These are phyloP conservation scores for Aeschynomene evenia DNA, from an alignment of 306 rosid species.

Conservation along the genomic window DNA sequence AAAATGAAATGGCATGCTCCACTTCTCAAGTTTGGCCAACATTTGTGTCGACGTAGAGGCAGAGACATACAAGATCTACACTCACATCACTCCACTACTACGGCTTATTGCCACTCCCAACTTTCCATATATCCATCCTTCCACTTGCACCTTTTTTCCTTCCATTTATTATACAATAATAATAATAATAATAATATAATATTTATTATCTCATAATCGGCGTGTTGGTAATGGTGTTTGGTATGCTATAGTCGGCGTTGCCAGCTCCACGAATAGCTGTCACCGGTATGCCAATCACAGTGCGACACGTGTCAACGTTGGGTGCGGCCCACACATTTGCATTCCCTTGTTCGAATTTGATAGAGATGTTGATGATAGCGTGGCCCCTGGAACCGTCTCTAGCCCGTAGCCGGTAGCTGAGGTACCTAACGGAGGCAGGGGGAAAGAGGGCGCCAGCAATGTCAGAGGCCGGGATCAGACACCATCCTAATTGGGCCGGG, in stretches of 20 bases:
- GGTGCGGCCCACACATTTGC: background rate
- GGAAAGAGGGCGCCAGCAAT: slow-evolving; percentile 46
- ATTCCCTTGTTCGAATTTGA: slow-evolving; percentile 23
- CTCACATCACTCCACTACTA: background rate
- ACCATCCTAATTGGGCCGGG: slow-evolving; percentile 49
- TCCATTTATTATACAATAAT: no score
- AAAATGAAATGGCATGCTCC: background rate
- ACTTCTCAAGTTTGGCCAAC: background rate
- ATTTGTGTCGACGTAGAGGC: background rate
- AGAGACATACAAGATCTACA: no score
- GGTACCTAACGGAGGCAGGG: slow-evolving; percentile 34
- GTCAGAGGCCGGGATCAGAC: slow-evolving; percentile 52
- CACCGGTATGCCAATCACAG: slow-evolving; percentile 60
- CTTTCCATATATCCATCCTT: background rate
- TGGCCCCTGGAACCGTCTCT: slow-evolving; percentile 54
- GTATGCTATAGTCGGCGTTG: background rate
- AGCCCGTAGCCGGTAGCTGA: slow-evolving; percentile 61
- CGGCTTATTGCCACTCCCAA: background rate
- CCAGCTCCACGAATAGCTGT: slow-evolving; percentile 10
- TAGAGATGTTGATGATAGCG: slow-evolving; percentile 42
- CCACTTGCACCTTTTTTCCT: background rate
- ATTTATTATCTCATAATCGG: background rate
- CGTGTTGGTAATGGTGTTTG: background rate
- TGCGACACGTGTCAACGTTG: slow-evolving; percentile 25
- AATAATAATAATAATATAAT: no score